Conservation (phyloP, 2,329 filamentous ascomycete species). For the Hymenoscyphus scutula region DNA sequence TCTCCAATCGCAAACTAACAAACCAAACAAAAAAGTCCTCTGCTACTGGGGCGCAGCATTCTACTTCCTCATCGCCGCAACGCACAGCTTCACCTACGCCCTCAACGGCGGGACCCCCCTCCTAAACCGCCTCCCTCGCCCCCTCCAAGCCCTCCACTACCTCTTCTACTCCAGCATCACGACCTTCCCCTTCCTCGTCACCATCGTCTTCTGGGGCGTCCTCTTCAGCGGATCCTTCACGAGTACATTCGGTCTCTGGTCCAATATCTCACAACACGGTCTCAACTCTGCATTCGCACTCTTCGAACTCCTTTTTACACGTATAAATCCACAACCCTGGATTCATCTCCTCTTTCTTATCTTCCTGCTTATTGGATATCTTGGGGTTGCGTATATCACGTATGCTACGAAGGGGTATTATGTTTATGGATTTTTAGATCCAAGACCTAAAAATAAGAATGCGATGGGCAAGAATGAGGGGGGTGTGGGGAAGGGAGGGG, state of each 20-base stretch:
- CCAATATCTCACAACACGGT: constrained; percentile 70
- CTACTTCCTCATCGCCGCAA: constrained; percentile 67
- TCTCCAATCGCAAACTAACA: neutral
- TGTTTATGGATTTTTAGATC: constrained; percentile 75
- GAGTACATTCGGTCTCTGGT: constrained; percentile 54
- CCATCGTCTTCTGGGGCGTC: constrained; percentile 67
- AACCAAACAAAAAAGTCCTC: constrained; percentile 24
- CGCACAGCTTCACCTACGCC: constrained; percentile 69
- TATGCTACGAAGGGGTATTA: constrained; percentile 69
- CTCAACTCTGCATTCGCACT: constrained; percentile 72
- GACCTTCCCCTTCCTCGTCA: constrained; percentile 66
- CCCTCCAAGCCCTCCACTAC: constrained; percentile 62
- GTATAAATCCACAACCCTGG: constrained; percentile 61
- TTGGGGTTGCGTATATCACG: constrained; percentile 72
- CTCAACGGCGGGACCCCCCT: constrained; percentile 52
- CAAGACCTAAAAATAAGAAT: constrained; percentile 30
- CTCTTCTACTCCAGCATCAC: constrained; percentile 62
- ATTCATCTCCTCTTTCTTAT: constrained; percentile 67
- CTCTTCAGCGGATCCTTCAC: constrained; percentile 56
- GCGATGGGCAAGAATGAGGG: constrained; percentile 20
- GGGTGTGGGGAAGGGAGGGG: constrained; percentile 18
- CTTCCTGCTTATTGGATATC: constrained; percentile 68
- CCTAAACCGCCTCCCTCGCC: constrained; percentile 57
- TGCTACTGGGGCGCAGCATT: constrained; percentile 82
- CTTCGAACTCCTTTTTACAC: constrained; percentile 70